Evolutionary conservation across 257 asterid species (phyloP), one percentile per base, ranked within the genome.

Genomic region (Plantago major): DNA sequence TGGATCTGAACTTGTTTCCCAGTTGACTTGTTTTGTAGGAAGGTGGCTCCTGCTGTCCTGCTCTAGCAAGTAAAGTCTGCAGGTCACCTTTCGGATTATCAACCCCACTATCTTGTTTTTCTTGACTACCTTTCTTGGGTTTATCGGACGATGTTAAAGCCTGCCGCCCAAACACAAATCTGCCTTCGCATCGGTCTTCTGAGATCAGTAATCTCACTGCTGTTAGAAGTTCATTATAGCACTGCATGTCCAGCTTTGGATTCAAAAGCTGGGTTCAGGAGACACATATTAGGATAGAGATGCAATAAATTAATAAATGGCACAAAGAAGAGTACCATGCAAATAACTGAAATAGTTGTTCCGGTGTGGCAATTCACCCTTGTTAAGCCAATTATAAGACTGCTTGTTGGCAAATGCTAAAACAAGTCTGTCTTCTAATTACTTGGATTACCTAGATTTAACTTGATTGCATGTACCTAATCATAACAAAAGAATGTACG

Each of bases 131-230:
- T 61, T 70, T 84, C 55, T 58, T 64, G 1, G 70, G 49, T 74
- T 86, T 79, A 67, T 55, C 79, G 54, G 87, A 46, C 67, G 77
- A 19, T 50, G 81, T 9, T 33, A 86, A 60, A 51, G 70, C 53
- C 73, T 81, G 83, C 44, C 83, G 89, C 44, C 88, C 92, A 71
- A 73, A 88, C 62, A 92, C 96, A 74, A 92, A 92, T 71, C 85
- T 84, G 64, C 99, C 99, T 67, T 82, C 89, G 38, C 97, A 84
- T 50, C 63, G 84, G 69, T 92, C 99, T 74, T 89, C 86, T 8
- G 93, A 75, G 64, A 89, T 78, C 75, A 89, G 73, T 68, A 89
- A 79, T 70, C 90, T 80, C 60, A 89, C 87, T 45, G 96, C 94
- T 56, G 74, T 73, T 57, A 89, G 76, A 72, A 92, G 94, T 58